Base-by-base conservation (phyloP, 2,329 filamentous ascomycete genomes). In the Penicillium polonicum region DNA sequence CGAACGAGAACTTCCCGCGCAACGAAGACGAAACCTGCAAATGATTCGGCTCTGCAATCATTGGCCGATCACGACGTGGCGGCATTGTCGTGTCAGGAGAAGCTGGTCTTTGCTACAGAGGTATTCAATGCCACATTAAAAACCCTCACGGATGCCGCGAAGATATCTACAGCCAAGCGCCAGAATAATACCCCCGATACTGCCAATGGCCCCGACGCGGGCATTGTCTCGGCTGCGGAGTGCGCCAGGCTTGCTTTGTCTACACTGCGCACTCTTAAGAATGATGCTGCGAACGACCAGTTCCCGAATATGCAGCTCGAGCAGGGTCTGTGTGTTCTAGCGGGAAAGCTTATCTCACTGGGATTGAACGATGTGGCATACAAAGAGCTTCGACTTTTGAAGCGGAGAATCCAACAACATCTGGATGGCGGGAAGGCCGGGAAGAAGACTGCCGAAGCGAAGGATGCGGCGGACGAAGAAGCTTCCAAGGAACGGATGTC, bases 71-170 rank as follows among this genome's bases (percentile, higher is more conserved):
- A 66, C 44, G 70, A 74, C 55, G 62, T 52, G 17, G 56, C 65
- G 23, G 61, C 60, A 27, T 58, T 78, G 41, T 73, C 75, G 9
- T 52, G 61, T 39, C 74, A 76, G 51, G 73, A 79, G 57, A 74
- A 72, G 53, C 68, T 76, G 1, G 68, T 75, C 5, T 68, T 80
- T 23, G 78, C 78, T 1, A 79, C 78, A 2, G 78, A 79, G 35
- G 70, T 78, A 13, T 79, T 80, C 59, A 80, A 80, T 65, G 66
- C 66, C 17, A 75, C 76, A 0, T 67, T 79, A 13, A 80, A 77
- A 59, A 69, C 73, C 0, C 69, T 80, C 9, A 76, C 75, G 1
- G 76, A 78, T 41, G 72, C 74, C 21, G 60, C 72, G 15, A 76
- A 74, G 43, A 29, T 25, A 5, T 21, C 60, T 17, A 21, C 56